A percentile compares a stretch with the other conserved stretches of the same genome.
phyloP scores from a whole-genome alignment of 1,139 yeast genomes.

The Geotrichum candidum region DNA sequence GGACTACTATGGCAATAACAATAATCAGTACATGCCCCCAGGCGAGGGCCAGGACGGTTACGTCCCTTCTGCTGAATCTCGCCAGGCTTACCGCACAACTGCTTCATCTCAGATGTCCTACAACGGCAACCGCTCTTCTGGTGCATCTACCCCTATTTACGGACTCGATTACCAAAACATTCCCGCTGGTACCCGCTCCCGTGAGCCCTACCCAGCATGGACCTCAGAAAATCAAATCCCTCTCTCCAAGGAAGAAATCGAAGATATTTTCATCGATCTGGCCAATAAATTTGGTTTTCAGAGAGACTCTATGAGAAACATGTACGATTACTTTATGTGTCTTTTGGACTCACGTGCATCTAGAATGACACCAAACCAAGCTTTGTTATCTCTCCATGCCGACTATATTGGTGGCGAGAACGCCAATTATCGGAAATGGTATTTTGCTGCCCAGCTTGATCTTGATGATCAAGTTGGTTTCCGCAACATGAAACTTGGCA shows the following conservation, averaged over 20 bases:
- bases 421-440: conserved; percentile 92
- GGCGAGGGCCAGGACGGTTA: conserved; percentile 25
- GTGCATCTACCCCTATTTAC: conserved; percentile 93
- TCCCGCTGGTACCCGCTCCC: conserved; percentile 37
- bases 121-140: conserved; percentile 78
- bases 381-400: conserved; percentile 85
- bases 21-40: conserved; percentile 19
- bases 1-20: conserved; percentile 38
- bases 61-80: conserved; percentile 18
- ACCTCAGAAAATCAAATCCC: conserved; percentile 88
- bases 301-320: conserved; percentile 93
- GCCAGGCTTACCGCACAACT: conserved; percentile 23
- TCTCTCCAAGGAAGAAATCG: conserved; percentile 78
- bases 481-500: conserved; percentile 74
- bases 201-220: conserved; percentile 96
- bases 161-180: conserved; percentile 73
- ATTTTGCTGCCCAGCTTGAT: conserved; percentile 87
- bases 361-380: conserved; percentile 95
- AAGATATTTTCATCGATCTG: conserved; percentile 83
- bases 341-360: conserved; percentile 91
- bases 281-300: conserved; percentile 94
- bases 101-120: conserved; percentile 48
- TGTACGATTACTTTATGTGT: conserved; percentile 93
- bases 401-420: conserved; percentile 95
- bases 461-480: conserved; percentile 76